Base-by-base conservation (phyloP, 2,329 filamentous ascomycete species). In the Kalmusia sp. region DNA sequence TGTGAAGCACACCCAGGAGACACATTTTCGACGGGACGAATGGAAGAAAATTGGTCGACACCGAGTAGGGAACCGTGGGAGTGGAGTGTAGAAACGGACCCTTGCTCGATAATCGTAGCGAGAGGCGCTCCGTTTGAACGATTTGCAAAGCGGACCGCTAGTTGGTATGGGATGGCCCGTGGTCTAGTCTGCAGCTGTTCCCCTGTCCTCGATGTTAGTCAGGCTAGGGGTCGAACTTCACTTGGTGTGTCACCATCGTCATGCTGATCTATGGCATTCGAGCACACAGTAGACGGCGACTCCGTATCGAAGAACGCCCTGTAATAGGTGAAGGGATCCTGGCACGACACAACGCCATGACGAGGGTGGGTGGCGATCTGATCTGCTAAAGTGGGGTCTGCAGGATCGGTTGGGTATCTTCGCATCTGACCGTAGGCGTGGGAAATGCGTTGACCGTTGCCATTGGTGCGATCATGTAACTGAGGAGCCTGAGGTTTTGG, bases 81-180 rank as follows among this genome's bases (percentile, higher is more conserved):
- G 38, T 69, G 67, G 21, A 80, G 64, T 8, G 76, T 78, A 11
- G 73, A 73, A 38, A 70, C 65, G 12, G 77, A 80, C 53, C 64
- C 67, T 45, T 74, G 75, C 61, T 80, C 77, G 33, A 74, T 61
- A 52, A 80, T 80, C 12, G 76, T 77, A 24, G 72, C 73, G n/a
- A 80, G 71, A 11, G 73, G 73, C 30, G 64, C 72, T 48, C 71
- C 73, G 58, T 72, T 69, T 49, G 62, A 55, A 25, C 64, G 65
- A 53, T 68, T 71, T 49, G 63, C 52, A 46, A 64, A 57, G n/a
- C 63, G 63, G 45, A 58, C 59, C 44, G 63, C 59, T 53, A 65
- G 54, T 51, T 65, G 65, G 53, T 65, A 63, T 17, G 68, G 59
- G 31, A 58, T 51, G 50, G 52, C 57, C 46, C 63, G 62, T 51